Evolutionary conservation across 2,329 filamentous ascomycete species (phyloP).

Genomic region (Talaromyces verruculosus): DNA sequence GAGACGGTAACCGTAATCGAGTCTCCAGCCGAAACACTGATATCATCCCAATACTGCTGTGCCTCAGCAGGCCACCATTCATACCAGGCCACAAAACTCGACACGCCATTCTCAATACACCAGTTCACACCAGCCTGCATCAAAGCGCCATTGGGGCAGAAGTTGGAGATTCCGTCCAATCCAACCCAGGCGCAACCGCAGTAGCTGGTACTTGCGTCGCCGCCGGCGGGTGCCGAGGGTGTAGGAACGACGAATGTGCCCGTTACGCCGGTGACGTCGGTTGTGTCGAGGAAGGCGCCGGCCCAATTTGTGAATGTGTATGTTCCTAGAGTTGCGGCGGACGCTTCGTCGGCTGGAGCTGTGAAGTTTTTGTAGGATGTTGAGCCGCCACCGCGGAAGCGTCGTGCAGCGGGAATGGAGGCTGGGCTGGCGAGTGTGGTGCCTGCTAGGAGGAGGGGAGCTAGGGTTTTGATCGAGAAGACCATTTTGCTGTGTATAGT

Average conservation of each 20-base stretch:
- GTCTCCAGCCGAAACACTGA: conserved; percentile 13
- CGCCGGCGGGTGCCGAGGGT: background rate
- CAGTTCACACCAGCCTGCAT: conserved; percentile 19
- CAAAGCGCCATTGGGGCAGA: conserved; percentile 13
- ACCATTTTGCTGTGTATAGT: conserved; percentile 4
- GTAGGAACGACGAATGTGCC: conserved; percentile 15
- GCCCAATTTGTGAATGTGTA: conserved; percentile 18
- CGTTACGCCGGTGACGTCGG: background rate
- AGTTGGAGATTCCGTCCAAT: conserved; percentile 45
- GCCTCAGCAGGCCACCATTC: conserved; percentile 18
- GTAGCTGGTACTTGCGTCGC: conserved; percentile 40
- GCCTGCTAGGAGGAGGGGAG: conserved; percentile 14
- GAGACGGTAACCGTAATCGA: conserved; percentile 14
- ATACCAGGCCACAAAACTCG: conserved; percentile 13
- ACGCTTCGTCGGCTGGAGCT: background rate
- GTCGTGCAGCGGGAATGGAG: background rate
- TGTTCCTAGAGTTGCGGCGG: conserved; percentile 1
- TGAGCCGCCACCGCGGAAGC: background rate
- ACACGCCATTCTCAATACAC: conserved; percentile 13
- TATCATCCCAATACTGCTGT: conserved; percentile 9
- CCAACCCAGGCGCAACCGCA: conserved; percentile 64
- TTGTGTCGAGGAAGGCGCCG: conserved; percentile 6
- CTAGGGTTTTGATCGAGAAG: conserved; percentile 1
- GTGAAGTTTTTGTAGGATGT: conserved; percentile 4
- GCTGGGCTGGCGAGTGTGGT: background rate